Evolutionary conservation across 176 grass and related monocot species (phyloP), one percentile per base, ranked within the genome.

Genomic region (Triticum turgidum): DNA sequence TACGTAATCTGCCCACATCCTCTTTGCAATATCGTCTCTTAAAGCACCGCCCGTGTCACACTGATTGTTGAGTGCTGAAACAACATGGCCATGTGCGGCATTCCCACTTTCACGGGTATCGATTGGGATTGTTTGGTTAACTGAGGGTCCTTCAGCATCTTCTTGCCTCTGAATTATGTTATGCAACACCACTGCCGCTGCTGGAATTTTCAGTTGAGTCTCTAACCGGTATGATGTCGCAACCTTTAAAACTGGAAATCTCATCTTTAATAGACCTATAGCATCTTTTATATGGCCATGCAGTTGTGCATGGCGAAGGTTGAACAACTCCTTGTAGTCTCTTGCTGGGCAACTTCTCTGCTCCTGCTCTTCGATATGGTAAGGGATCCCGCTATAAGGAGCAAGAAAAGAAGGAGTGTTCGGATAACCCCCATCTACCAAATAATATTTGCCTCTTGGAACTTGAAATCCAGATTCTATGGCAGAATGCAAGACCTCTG

Each of bases 281-380:
- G 90, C 88, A 87, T 6, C 7, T 59, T 85, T 86, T 0, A 89
- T 87, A 67, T 91, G 87, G 63, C 74, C 79, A 12, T 10, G 47
- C 35, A 94, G 70, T 65, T 82, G 39, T 85, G 87, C 79, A 79
- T 94, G 86, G 9, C 80, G 71, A 80, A 90, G 37, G 66, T 93
- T 93, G 69, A 93, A 93, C 73, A 93, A 37, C 85, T 93, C 88
- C 59, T 81, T 93, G 49, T 82, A 88, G 59, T 90, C 24, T 37
- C 21, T 35, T 67, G 84, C 76, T 38, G 56, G 61, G 44, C 52
- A 77, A 90, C 64, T 88, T 21, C 11, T 81, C 24, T 80, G 82
- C 18, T 45, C 85, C 42, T 73, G 33, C 64, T 88, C 85, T 76
- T 82, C 69, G 44, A 49, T 70, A 65, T 42, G 74, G 75, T 74